Evolutionary conservation across 306 rosid genomes (phyloP).

Genomic region (Castanospermum australe): DNA sequence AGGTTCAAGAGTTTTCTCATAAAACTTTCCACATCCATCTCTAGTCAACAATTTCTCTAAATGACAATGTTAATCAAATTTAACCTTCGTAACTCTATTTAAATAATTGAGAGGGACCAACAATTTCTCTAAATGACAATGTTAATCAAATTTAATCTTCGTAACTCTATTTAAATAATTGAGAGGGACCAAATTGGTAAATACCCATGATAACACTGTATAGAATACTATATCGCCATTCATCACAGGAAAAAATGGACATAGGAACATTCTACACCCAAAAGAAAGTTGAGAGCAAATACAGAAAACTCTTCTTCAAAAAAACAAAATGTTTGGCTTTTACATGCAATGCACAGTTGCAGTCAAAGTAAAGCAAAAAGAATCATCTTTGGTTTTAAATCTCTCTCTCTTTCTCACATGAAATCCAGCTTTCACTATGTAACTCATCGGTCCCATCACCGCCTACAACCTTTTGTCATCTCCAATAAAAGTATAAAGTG

Average conservation of each 20-base stretch:
- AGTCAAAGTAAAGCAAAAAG: conserved; percentile 31
- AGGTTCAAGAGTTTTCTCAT: too few relatives aligned
- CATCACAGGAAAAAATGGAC: not conserved
- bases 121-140: not conserved
- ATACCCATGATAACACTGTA: too few relatives aligned
- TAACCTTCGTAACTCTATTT: not conserved
- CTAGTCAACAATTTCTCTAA: not conserved
- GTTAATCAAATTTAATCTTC: not conserved
- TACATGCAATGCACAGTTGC: not conserved
- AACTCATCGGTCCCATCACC: conserved; percentile 45
- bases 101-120: too few relatives aligned
- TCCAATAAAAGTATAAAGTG: conserved; percentile 51
- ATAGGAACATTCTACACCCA: not conserved
- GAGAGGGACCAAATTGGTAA: too few relatives aligned
- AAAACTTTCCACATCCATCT: not conserved
- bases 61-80: not conserved
- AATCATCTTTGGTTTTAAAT: conserved; percentile 16
- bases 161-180: not conserved
- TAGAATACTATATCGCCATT: too few relatives aligned
- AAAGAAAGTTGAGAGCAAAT: not conserved
- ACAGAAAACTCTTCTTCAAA: not conserved
- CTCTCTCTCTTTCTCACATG: not conserved
- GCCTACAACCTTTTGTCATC: conserved; percentile 47
- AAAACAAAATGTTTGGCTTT: not conserved
- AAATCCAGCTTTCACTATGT: conserved; percentile 22